A percentile compares a stretch with the other conserved stretches of the same genome.
Conservation (phyloP, 2,329 filamentous ascomycete genomes). For the Mollisiaceae sp. region DNA sequence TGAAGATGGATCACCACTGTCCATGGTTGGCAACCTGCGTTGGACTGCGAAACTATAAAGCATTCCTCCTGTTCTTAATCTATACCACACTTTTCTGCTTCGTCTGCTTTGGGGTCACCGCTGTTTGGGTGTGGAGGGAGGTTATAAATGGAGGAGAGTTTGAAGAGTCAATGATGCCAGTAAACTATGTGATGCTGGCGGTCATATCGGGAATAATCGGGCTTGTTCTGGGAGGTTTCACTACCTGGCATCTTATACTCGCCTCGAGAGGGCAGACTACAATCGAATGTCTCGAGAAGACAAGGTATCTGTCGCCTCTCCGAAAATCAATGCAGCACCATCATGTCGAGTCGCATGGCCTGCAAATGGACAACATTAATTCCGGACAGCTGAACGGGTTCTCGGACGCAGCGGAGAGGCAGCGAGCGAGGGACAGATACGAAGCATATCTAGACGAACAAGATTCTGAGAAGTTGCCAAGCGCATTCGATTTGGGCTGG, state of each 20-base stretch:
- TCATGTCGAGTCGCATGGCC: constrained; percentile 60
- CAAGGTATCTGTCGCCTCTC: constrained; percentile 84
- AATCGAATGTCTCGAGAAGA: constrained; percentile 96
- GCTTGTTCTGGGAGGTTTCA: constrained; percentile 87
- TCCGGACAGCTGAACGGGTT: constrained; percentile 27
- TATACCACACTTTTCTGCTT: constrained; percentile 90
- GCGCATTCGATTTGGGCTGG: constrained; percentile 91
- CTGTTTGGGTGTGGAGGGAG: constrained; percentile 84
- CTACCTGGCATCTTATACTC: constrained; percentile 87
- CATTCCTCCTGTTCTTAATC: constrained; percentile 88
- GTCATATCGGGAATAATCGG: constrained; percentile 92
- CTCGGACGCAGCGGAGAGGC: constrained; percentile 62
- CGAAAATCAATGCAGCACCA: constrained; percentile 72
- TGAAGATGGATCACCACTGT: constrained; percentile 99
- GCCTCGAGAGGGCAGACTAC: constrained; percentile 84
- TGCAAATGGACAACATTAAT: constrained; percentile 75
- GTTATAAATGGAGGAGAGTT: constrained; percentile 73
- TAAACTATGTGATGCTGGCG: constrained; percentile 88
- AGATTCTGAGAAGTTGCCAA: constrained; percentile 85
- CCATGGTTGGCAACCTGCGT: constrained; percentile 98
- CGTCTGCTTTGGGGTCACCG: constrained; percentile 77
- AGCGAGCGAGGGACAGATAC: constrained; percentile 71
- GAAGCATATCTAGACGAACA: constrained; percentile 86
- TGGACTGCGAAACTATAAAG: constrained; percentile 92
- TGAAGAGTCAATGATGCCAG: constrained; percentile 77